Evolutionary conservation across 2,329 filamentous ascomycete genomes (phyloP).

Genomic region (Furcasterigmium sp.): DNA sequence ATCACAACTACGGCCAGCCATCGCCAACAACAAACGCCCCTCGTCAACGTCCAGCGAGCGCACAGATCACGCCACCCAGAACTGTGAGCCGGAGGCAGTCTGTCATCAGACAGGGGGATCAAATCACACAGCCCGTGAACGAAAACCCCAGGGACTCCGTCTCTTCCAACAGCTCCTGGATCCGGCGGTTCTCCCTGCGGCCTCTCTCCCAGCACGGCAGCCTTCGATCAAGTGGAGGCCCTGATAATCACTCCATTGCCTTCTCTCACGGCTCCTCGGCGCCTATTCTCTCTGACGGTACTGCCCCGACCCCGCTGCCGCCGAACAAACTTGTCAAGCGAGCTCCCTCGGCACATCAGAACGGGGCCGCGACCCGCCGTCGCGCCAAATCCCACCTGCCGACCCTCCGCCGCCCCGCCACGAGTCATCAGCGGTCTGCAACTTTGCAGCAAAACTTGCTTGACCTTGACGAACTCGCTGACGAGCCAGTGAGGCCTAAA

Average conservation of each 20-base stretch:
- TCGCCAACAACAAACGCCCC: conserved; percentile 21
- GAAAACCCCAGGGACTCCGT: conserved; percentile 50
- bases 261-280: conserved; percentile 63
- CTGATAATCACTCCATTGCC: conserved; percentile 59
- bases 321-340: conserved; percentile 79
- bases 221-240: conserved; percentile 57
- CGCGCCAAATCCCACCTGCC: conserved; percentile 57
- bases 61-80: conserved; percentile 36
- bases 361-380: conserved; percentile 36
- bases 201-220: conserved; percentile 62
- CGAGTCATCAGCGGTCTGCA: conserved; percentile 71
- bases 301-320: conserved; percentile 39
- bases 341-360: conserved; percentile 49
- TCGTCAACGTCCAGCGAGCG: conserved; percentile 24
- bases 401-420: conserved; percentile 67
- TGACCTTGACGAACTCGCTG: conserved; percentile 17
- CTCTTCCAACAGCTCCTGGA: conserved; percentile 65
- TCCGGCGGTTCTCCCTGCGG: conserved; percentile 63
- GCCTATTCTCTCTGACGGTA: conserved; percentile 49
- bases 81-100: conserved; percentile 35
- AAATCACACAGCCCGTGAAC: conserved; percentile 26
- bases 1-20: conserved; percentile 28
- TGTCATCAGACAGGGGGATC: conserved; percentile 32
- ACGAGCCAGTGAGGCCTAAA: conserved; percentile 5
- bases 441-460: conserved; percentile 55